Percentiles rank a stretch among this genome's conserved stretches.
phyloP scores from a whole-genome alignment of 2,329 filamentous ascomycete species.

The Pseudogymnoascus sp. region DNA sequence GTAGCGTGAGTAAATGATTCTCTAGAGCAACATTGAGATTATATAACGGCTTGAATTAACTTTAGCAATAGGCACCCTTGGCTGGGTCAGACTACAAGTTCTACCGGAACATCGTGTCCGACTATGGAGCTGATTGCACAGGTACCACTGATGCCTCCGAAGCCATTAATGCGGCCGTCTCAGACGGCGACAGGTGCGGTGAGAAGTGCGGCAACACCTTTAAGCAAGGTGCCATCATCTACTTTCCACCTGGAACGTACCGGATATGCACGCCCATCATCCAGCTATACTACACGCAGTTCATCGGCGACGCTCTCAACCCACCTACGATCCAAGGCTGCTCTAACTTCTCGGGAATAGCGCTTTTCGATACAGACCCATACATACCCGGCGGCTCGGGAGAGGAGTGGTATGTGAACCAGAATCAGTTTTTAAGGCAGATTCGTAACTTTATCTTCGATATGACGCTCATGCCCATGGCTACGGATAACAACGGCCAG shows the following conservation, averaged over 20 bases:
- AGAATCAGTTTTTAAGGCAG: constrained; percentile 58
- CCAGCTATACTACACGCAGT: constrained; percentile 9
- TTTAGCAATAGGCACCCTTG: constrained; percentile 7
- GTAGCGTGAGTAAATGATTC: background rate
- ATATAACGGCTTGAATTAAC: constrained; percentile 4
- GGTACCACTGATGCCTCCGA: no score
- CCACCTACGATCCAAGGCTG: constrained; percentile 67
- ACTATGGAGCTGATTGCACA: constrained; percentile 24
- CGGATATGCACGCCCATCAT: constrained; percentile 44
- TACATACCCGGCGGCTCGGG: constrained; percentile 53
- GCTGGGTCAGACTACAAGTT: constrained; percentile 9
- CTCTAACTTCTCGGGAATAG: constrained; percentile 68
- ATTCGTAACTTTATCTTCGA: constrained; percentile 60
- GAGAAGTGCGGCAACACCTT: constrained; percentile 72
- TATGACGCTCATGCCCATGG: constrained; percentile 28
- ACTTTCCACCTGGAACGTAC: constrained; percentile 39
- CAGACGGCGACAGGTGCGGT: constrained; percentile 45
- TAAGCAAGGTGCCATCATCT: constrained; percentile 44
- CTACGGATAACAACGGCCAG: constrained; percentile 19
- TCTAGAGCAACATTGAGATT: background rate
- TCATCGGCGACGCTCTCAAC: constrained; percentile 10
- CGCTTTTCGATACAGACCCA: constrained; percentile 77
- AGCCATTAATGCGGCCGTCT: no score
- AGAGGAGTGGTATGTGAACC: constrained; percentile 47
- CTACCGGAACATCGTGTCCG: background rate